Base-by-base conservation (phyloP, 179 eudicot species). In the Vitellaria paradoxa region DNA sequence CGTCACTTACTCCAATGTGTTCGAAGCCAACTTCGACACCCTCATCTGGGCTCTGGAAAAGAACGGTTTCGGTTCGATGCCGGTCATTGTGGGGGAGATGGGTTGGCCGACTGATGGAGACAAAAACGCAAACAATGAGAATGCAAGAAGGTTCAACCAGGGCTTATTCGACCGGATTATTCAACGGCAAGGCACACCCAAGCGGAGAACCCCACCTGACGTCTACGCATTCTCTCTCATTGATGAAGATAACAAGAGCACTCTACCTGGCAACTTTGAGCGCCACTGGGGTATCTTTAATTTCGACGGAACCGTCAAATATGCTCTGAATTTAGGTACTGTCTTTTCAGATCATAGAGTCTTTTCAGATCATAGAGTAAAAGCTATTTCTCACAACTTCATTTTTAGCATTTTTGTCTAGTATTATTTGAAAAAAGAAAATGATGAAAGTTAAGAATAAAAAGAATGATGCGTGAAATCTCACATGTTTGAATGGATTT, bases 41-140 rank as follows among this genome's bases (percentile, higher is more conserved):
- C 89, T 96, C 50, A 81, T 96, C 66, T 82, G 87, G 65, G 88
- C 98, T 74, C 90, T 96, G 0, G 97, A 88, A 76, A 94, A 90
- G 68, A 91, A 85, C 61, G 98, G 99, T 0, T 91, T 86, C 78
- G 65, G 82, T 5, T 77, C 84, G 26, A 72, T 94, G 79, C 89
- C 91, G 1, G 81, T 96, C 52, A 89, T 94, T 17, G 85, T 96
- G 9, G 99, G 99, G 11, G 99, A 96, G 77, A 85, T 96, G 3
- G 98, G 99, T 7, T 96, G 98, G 99, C 98, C 99, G 18, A 86
- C 91, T 0, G 99, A 96, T 53, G 98, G 97, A 9, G 88, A 82
- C 42, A 40, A 83, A 8, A 91, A 86, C 68, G 98, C 98, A 0
- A 91, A 91, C 77, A 59, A 81, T 3, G 71, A 80, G 37, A 79